Evolutionary conservation across 768 basidiomycete species (phyloP).

Genomic region (Leucosporidium scottii): DNA sequence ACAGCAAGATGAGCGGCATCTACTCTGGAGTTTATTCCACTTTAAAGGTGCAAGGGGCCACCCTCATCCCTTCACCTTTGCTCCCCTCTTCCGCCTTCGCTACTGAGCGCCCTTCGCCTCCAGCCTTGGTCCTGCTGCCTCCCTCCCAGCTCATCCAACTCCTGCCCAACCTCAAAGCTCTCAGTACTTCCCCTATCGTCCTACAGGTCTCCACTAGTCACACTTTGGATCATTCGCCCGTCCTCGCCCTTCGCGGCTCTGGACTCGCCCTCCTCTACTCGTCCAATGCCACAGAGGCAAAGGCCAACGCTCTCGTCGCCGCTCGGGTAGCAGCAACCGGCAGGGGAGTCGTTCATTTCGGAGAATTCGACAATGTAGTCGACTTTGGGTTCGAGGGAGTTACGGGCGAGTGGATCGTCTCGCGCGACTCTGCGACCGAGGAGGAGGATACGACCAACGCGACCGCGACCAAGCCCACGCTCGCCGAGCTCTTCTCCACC

Average conservation of each 20-base stretch:
- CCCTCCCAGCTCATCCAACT: constrained; percentile 23
- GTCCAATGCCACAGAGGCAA: constrained; percentile 66
- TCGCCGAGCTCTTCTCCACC: constrained; percentile 28
- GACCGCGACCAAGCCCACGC: constrained; percentile 36
- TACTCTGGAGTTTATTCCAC: constrained; percentile 19
- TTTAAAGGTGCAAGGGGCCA: constrained; percentile 7
- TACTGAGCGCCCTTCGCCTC: neutral
- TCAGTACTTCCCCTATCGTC: constrained; percentile 60
- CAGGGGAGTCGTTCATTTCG: constrained; percentile 74
- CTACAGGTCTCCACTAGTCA: constrained; percentile 60
- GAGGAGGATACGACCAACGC: neutral
- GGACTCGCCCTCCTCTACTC: constrained; percentile 79
- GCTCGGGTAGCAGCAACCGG: constrained; percentile 66
- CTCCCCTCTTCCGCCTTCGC: constrained; percentile 15
- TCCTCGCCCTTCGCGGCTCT: constrained; percentile 66
- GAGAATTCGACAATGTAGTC: constrained; percentile 46
- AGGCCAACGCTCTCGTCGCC: constrained; percentile 82
- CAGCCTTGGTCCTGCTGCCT: constrained; percentile 20
- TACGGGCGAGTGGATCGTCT: constrained; percentile 18
- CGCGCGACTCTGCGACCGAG: neutral
- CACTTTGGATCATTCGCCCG: constrained; percentile 58
- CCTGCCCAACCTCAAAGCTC: constrained; percentile 44
- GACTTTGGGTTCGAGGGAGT: constrained; percentile 2
- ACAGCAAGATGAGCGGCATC: constrained; percentile 3
- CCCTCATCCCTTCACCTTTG: constrained; percentile 18